These are phyloP conservation scores for Prototheca cutis DNA, from an alignment of 163 green algal species.

Conservation along the genomic window DNA sequence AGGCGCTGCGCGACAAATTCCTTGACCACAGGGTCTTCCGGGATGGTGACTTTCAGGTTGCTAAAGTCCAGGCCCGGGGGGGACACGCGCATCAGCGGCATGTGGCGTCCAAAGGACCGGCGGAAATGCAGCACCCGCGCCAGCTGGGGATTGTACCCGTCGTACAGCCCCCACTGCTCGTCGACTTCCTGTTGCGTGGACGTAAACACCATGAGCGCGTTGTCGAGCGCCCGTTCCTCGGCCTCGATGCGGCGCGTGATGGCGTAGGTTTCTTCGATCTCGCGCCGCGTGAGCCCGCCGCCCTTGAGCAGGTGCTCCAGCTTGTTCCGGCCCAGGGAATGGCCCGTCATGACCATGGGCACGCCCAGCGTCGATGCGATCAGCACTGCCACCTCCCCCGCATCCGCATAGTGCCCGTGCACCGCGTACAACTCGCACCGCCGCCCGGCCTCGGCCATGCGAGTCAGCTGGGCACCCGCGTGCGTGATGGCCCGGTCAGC, in stretches of 20 bases:
- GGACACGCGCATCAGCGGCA: constrained; percentile 84
- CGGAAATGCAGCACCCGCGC: constrained; percentile 52
- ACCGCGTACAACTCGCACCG: constrained; percentile 76
- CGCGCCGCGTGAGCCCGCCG: constrained; percentile 54
- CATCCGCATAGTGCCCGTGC: constrained; percentile 94
- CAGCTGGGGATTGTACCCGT: constrained; percentile 52
- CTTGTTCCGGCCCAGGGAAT: constrained; percentile 93
- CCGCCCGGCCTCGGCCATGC: constrained; percentile 47
- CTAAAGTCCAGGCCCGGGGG: constrained; percentile 90
- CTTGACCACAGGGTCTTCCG: constrained; percentile 50
- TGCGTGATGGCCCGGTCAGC: constrained; percentile 71
- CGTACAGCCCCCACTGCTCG: constrained; percentile 80
- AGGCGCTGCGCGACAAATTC: constrained; percentile 31
- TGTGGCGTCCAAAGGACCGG: constrained; percentile 55
- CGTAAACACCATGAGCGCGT: constrained; percentile 77
- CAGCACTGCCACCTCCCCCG: constrained; percentile 72
- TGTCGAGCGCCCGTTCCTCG: constrained; percentile 84
- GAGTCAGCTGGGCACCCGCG: constrained; percentile 47
- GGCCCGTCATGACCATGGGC: constrained; percentile 80
- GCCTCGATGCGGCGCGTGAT: constrained; percentile 87
- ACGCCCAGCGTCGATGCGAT: constrained; percentile 66
- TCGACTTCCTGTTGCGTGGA: constrained; percentile 84
- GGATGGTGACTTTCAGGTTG: constrained; percentile 69
- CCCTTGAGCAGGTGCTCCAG: constrained; percentile 74
- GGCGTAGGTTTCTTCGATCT: constrained; percentile 83